Percentiles rank a stretch among this genome's conserved stretches.
These are phyloP conservation scores for Glonium stellatum DNA, from an alignment of 495 filamentous ascomycete species.

Conservation along the genomic window DNA sequence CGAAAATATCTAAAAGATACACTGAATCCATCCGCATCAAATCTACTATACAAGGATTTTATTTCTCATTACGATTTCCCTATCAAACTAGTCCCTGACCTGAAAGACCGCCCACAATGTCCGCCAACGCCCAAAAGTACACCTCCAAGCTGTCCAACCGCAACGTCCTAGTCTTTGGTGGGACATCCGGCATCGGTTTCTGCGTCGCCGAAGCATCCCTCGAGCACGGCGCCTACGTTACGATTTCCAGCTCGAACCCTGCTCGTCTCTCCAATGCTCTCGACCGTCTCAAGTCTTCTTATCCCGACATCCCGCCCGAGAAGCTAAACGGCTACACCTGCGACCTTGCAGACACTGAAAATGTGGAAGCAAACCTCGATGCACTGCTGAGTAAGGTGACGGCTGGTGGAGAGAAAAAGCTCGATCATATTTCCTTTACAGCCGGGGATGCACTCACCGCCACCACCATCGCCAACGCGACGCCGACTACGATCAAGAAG, in stretches of 20 bases:
- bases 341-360: slow-evolving; percentile 43
- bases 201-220: slow-evolving; percentile 18
- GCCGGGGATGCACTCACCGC: slow-evolving; percentile 45
- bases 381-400: slow-evolving; percentile 40
- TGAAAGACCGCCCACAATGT: neutral
- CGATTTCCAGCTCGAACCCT: slow-evolving; percentile 46
- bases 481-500: slow-evolving; percentile 23
- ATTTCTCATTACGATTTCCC: neutral
- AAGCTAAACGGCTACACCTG: slow-evolving; percentile 42
- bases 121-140: neutral
- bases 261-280: slow-evolving; percentile 40
- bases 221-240: slow-evolving; percentile 43
- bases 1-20: no score
- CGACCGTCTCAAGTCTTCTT: slow-evolving; percentile 32
- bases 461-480: slow-evolving; percentile 36
- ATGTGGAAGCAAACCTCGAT: slow-evolving; percentile 43
- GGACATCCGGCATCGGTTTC: slow-evolving; percentile 26
- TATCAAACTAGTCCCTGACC: neutral
- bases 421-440: slow-evolving; percentile 60
- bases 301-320: slow-evolving; percentile 26
- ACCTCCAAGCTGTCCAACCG: neutral
- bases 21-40: neutral
- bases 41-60: neutral
- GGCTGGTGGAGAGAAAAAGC: slow-evolving; percentile 23
- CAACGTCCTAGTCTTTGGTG: slow-evolving; percentile 23